phyloP scores from a whole-genome alignment of 768 basidiomycete species.

The Amanita brunnescens region DNA sequence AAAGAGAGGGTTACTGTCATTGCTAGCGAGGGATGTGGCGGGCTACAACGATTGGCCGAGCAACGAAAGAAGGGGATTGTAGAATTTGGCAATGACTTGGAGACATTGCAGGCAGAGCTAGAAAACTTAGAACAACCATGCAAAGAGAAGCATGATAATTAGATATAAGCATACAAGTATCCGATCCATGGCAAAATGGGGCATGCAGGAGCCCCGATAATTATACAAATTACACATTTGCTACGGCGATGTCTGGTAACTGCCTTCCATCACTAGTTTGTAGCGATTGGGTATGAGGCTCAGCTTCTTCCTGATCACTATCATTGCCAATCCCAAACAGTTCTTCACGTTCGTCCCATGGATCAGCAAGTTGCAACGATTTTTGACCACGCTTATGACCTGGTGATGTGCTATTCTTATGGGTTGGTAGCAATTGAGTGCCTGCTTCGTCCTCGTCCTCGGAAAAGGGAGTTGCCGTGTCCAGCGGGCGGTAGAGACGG shows the following conservation, averaged over 20 bases:
- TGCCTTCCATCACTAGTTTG: background rate
- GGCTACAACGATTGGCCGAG: constrained; percentile 30
- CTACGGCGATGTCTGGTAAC: constrained; percentile 1
- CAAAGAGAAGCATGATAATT: constrained; percentile 1
- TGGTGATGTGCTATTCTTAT: constrained; percentile 17
- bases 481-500: constrained; percentile 68
- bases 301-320: constrained; percentile 42
- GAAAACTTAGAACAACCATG: constrained; percentile 13
- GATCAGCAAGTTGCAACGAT: constrained; percentile 40
- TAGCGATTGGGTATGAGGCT: background rate
- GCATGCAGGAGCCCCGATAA: background rate
- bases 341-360: constrained; percentile 77
- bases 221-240: background rate
- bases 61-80: constrained; percentile 38
- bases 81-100: constrained; percentile 33
- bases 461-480: constrained; percentile 34
- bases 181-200: background rate
- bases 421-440: constrained; percentile 55
- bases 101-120: constrained; percentile 28
- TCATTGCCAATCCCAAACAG: constrained; percentile 60
- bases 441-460: constrained; percentile 52
- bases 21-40: constrained; percentile 40
- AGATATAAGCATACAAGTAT: background rate
- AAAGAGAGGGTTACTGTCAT: constrained; percentile 44
- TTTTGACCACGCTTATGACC: constrained; percentile 21